A percentile compares a stretch with the other conserved stretches of the same genome.
Evolutionary conservation across 192 early-diverging fungal genomes (phyloP).

Genomic region (Backusella mclennaniae): DNA sequence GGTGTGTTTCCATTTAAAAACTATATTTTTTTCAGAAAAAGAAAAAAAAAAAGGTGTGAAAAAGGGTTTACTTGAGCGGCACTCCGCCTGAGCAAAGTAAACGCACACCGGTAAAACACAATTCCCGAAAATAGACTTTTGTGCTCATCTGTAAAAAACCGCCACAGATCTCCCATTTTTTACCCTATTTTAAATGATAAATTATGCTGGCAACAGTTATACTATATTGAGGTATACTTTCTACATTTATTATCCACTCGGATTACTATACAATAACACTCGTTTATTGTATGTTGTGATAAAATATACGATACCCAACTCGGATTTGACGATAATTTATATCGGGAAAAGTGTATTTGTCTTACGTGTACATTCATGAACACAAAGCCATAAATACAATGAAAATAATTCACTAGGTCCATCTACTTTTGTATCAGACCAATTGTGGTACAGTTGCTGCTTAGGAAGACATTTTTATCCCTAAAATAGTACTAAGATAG

Average conservation of each 20-base stretch:
- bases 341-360: too few relatives aligned
- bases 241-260: not conserved
- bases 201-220: not conserved
- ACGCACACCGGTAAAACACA: not conserved
- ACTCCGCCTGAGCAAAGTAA: not conserved
- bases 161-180: not conserved
- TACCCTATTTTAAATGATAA: not conserved
- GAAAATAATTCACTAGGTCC: not conserved
- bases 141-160: not conserved
- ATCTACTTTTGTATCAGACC: not conserved
- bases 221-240: not conserved
- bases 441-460: not conserved
- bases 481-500: not conserved
- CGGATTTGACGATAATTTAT: too few relatives aligned
- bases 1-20: conserved; percentile 35
- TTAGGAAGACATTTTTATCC: not conserved
- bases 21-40: not conserved
- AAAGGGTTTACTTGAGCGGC: not conserved
- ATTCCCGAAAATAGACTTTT: not conserved
- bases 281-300: too few relatives aligned
- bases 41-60: conserved; percentile 3
- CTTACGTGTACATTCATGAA: too few relatives aligned
- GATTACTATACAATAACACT: too few relatives aligned
- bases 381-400: too few relatives aligned
- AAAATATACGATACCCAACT: too few relatives aligned